These are phyloP conservation scores for Entomortierella parvispora DNA, from an alignment of 192 early-diverging fungal genomes.

Conservation along the genomic window DNA sequence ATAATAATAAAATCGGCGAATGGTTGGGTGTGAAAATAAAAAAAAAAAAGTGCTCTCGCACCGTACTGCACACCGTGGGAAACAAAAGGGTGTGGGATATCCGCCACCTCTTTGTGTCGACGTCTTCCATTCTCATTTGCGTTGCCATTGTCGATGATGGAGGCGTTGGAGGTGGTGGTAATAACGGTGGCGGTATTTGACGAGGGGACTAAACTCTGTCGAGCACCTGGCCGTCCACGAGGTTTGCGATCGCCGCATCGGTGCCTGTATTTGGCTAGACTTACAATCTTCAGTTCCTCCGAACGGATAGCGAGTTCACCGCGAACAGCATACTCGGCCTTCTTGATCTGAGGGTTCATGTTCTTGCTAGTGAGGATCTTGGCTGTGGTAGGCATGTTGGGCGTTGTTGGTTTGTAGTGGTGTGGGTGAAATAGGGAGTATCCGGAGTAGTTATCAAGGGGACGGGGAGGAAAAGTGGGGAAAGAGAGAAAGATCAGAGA, in stretches of 20 bases:
- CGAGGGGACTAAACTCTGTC: too few relatives aligned
- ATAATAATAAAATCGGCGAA: too few relatives aligned
- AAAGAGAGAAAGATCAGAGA: not conserved
- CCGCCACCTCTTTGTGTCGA: too few relatives aligned
- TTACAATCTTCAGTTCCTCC: constrained; percentile 77
- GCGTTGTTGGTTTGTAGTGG: not conserved
- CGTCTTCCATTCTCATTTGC: too few relatives aligned
- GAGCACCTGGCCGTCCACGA: not conserved
- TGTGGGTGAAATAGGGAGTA: not conserved
- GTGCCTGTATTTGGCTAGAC: not conserved
- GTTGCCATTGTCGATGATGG: too few relatives aligned
- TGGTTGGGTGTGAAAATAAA: too few relatives aligned
- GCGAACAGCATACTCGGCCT: constrained; percentile 94
- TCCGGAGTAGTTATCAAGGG: not conserved
- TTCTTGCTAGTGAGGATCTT: constrained; percentile 78
- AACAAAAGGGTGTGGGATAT: not conserved
- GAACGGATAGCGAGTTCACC: constrained; percentile 95
- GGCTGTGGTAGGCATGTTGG: not conserved
- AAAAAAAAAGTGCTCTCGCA: too few relatives aligned
- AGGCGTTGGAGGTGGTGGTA: too few relatives aligned
- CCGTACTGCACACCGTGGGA: not conserved
- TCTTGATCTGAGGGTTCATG: constrained; percentile 76
- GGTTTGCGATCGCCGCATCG: not conserved
- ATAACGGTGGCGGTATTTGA: too few relatives aligned
- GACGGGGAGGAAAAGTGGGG: not conserved